Evolutionary conservation across 2,329 filamentous ascomycete genomes (phyloP), one percentile per base, ranked within the genome.

Genomic region (Curvularia verruculosa): DNA sequence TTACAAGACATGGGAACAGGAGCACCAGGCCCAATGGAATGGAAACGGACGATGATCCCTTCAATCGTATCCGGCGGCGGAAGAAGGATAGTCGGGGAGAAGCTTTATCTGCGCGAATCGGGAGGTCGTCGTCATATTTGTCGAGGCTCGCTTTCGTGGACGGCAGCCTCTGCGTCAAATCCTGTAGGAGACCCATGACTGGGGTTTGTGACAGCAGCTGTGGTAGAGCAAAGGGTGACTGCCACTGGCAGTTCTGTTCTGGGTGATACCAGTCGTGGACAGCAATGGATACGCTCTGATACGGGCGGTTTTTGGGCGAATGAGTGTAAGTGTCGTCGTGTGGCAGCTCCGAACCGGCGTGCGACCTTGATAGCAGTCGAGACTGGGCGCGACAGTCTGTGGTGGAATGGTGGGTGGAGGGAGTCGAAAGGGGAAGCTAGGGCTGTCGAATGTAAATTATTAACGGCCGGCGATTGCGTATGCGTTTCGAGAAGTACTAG

Each of bases 1-100:
- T 86, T 71, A 97, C 91, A 75, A 97, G 89, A 75, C 90, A 87
- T 64, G 95, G 95, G 75, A 98, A 98, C 67, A 98, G 82, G 65
- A 99, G 84, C 68, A 98, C 92, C 73, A 97, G 87, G 66, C 94
- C 94, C 50, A 99, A 82, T 24, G 95, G 95, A 74, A 98, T 89
- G 49, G 94, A 96, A 76, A 97, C 87, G 72, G 89, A 90, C 53
- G 93, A 97, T 78, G 96, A 96, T 70, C 92, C 91, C 79, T 88
- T 90, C 80, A 99, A 81, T 68, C 93, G 88, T 82, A 99, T 86
- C 49, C 94, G 91, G 73, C 91, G 86, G 68, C 88, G 85, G 77
- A 98, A 91, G 77, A 97, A 96, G 60, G 90, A 89, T 70, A 96
- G 82, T 69, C 82, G 81, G 18, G 84, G 80, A 7, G 77, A 70